Evolutionary conservation across 139 green algal species (phyloP).

Genomic region (Chlorella sp.): DNA sequence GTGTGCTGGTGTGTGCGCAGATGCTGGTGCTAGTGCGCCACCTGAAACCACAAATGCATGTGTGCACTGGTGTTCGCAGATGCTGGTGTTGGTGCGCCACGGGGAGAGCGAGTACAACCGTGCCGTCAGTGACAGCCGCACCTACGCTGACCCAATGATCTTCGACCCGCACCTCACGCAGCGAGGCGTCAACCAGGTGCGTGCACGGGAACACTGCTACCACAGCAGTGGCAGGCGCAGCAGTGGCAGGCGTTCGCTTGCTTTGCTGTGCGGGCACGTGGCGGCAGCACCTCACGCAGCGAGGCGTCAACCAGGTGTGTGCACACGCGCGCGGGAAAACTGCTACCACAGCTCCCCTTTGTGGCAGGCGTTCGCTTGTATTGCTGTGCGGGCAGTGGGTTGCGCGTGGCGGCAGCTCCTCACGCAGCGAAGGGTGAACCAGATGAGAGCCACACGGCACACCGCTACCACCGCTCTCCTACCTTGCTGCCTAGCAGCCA

Average conservation of each 20-base stretch:
- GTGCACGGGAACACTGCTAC: not conserved
- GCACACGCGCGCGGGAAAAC: not conserved
- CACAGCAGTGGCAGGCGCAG: not conserved
- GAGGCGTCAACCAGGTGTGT: conserved; percentile 19
- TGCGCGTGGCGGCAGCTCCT: too few species aligned
- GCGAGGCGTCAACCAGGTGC: conserved; percentile 18
- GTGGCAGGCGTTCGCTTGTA: too few species aligned
- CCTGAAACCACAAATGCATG: too few species aligned
- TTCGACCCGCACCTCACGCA: conserved; percentile 24
- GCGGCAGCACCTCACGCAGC: conserved; percentile 10
- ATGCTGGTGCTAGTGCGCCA: too few species aligned
- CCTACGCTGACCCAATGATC: conserved; percentile 20
- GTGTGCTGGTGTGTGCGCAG: too few species aligned
- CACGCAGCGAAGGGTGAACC: conserved; percentile 6
- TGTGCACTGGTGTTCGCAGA: too few species aligned
- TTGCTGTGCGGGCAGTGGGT: too few species aligned
- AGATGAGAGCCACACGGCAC: too few species aligned
- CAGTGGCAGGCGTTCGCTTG: too few species aligned
- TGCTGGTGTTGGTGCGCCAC: conserved; percentile 19
- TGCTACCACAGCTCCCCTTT: not conserved
- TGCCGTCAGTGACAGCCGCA: conserved; percentile 1
- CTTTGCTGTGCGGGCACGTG: too few species aligned
- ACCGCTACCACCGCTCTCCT: too few species aligned
- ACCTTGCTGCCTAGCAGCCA: too few species aligned
- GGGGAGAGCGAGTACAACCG: conserved; percentile 30